phyloP scores from a whole-genome alignment of 306 rosid genomes.

The Begonia fuchsioides region DNA sequence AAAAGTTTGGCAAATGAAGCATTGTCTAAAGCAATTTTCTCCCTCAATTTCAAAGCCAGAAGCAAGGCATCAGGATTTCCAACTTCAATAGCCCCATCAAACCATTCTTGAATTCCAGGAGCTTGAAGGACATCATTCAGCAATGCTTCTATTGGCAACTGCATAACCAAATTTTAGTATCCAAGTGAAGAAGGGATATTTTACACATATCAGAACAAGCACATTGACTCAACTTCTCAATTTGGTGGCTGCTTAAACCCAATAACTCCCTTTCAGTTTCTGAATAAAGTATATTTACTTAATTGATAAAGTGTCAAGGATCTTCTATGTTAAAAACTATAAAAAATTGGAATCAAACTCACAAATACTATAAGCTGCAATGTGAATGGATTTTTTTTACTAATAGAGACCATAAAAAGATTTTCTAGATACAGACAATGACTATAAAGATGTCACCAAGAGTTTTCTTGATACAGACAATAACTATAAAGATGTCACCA shows the following conservation, averaged over 20 bases:
- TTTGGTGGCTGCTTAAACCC: too few species aligned
- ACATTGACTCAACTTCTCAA: too few species aligned
- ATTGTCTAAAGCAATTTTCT: constrained; percentile 12
- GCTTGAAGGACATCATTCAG: constrained; percentile 53
- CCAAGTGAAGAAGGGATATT: background rate
- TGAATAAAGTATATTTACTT: too few species aligned
- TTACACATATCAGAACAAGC: too few species aligned
- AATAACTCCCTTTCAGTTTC: too few species aligned
- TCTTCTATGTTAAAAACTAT: background rate
- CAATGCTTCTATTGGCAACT: constrained; percentile 52
- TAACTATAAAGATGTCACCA: background rate
- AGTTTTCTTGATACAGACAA: background rate
- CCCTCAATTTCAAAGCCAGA: constrained; percentile 55
- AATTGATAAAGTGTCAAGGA: background rate
- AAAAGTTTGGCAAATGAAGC: constrained; percentile 38
- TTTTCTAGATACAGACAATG: background rate
- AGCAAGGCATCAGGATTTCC: constrained; percentile 94
- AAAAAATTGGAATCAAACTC: background rate
- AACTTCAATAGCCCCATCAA: constrained; percentile 51
- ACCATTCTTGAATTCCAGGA: constrained; percentile 72
- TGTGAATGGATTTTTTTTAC: too few species aligned
- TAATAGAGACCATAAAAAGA: too few species aligned
- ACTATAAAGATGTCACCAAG: background rate
- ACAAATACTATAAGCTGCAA: background rate
- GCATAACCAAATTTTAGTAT: constrained; percentile 15